Conservation (phyloP, 257 asterid species). For the Thymus quinquecostatus region DNA sequence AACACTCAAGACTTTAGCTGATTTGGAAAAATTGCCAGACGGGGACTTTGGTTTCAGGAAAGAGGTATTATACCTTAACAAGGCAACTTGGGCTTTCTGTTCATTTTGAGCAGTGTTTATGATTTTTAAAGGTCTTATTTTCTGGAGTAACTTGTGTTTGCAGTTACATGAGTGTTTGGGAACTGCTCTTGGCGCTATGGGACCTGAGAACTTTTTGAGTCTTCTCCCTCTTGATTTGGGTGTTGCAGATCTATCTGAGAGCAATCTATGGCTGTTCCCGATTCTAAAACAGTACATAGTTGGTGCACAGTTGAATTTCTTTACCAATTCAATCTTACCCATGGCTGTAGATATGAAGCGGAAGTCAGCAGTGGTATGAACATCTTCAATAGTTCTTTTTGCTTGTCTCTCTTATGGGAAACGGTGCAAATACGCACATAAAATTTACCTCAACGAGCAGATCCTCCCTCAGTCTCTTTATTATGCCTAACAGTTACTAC, state of each 20-base stretch:
- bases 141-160: slow-evolving; percentile 24
- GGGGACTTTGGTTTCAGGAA: slow-evolving; percentile 75
- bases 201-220: slow-evolving; percentile 72
- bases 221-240: slow-evolving; percentile 79
- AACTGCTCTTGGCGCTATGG: slow-evolving; percentile 88
- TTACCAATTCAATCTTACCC: slow-evolving; percentile 60
- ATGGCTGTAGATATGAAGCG: slow-evolving; percentile 63
- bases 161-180: slow-evolving; percentile 97
- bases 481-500: neutral
- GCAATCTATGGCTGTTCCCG: slow-evolving; percentile 91
- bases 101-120: neutral
- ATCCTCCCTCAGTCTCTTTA: neutral
- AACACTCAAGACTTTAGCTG: slow-evolving; percentile 69
- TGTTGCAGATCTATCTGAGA: slow-evolving; percentile 62
- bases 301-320: slow-evolving; percentile 72
- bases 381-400: slow-evolving; percentile 10
- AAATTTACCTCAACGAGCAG: neutral
- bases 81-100: slow-evolving; percentile 8
- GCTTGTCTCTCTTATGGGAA: neutral
- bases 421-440: neutral
- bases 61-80: slow-evolving; percentile 54
- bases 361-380: slow-evolving; percentile 67
- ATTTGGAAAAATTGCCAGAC: slow-evolving; percentile 79
- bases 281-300: slow-evolving; percentile 78
- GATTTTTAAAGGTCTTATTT: no score